phyloP scores from a whole-genome alignment of 2,329 filamentous ascomycete genomes.

The Curvularia sp. region DNA sequence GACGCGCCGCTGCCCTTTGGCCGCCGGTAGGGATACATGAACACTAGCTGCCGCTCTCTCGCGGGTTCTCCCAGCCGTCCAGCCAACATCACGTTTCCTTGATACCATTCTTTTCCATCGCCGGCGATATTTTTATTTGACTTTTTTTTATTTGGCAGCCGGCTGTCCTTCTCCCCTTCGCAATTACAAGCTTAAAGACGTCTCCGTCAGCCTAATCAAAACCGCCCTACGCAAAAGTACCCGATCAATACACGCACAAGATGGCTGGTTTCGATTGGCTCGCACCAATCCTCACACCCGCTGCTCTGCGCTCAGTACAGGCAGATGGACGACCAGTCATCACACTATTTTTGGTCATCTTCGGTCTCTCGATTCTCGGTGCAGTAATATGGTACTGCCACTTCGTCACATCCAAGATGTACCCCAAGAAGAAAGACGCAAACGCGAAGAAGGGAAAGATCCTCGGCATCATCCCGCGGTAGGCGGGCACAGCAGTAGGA shows the following conservation, averaged over 20 bases:
- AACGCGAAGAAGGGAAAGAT: constrained; percentile 37
- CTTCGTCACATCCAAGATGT: constrained; percentile 41
- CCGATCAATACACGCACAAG: constrained; percentile 9
- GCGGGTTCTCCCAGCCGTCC: constrained; percentile 18
- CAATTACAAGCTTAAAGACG: constrained; percentile 1
- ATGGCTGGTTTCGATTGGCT: constrained; percentile 41
- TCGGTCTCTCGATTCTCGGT: constrained; percentile 62
- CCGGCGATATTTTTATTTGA: constrained; percentile 18
- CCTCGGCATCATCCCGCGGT: constrained; percentile 32
- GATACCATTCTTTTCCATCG: constrained; percentile 15
- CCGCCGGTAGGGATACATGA: constrained; percentile 18
- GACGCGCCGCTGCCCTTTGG: constrained; percentile 29
- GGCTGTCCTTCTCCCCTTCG: constrained; percentile 25
- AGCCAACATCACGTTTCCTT: constrained; percentile 18
- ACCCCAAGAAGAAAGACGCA: constrained; percentile 36
- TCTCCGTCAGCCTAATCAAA: background rate
- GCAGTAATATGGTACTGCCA: constrained; percentile 38
- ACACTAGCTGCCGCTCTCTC: constrained; percentile 22
- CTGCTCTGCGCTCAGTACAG: constrained; percentile 42
- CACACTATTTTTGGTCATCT: constrained; percentile 79
- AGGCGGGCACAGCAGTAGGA: constrained; percentile 3
- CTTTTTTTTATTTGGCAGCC: constrained; percentile 24
- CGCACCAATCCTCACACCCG: constrained; percentile 42
- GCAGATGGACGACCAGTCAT: constrained; percentile 80
- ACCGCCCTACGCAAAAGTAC: background rate